A percentile compares a stretch with the other conserved stretches of the same genome.
phyloP scores from a whole-genome alignment of 2,329 filamentous ascomycete genomes.

The Fusarium sp. region DNA sequence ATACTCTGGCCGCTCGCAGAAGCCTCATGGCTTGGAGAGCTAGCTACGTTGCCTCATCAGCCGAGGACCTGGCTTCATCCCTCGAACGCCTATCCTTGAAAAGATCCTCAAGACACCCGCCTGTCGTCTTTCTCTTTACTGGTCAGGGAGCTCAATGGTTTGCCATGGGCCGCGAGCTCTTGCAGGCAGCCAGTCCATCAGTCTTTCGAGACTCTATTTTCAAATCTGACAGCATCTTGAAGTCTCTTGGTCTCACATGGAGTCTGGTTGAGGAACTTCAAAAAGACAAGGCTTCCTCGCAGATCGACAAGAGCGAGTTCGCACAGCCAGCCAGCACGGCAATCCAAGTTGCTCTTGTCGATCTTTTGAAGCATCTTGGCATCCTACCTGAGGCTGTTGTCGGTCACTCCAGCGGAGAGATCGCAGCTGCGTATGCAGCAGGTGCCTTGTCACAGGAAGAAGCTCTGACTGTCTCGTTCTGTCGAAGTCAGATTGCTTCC shows the following conservation, averaged over 20 bases:
- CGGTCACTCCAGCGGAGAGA: constrained; percentile 53
- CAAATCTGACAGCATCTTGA: background rate
- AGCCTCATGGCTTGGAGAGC: background rate
- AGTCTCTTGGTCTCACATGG: constrained; percentile 11
- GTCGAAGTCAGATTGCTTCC: constrained; percentile 41
- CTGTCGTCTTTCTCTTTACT: constrained; percentile 20
- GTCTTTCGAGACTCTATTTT: background rate
- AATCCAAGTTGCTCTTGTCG: constrained; percentile 23
- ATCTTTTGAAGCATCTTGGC: constrained; percentile 23
- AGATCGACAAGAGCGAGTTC: constrained; percentile 5
- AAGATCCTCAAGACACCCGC: background rate
- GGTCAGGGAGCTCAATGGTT: constrained; percentile 30
- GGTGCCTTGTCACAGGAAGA: constrained; percentile 28
- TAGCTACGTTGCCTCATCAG: background rate
- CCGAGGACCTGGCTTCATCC: background rate
- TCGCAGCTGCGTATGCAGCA: constrained; percentile 50
- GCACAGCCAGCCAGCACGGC: constrained; percentile 21
- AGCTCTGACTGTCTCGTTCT: constrained; percentile 46
- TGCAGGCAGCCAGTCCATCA: background rate
- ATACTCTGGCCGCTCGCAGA: background rate
- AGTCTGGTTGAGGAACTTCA: constrained; percentile 13
- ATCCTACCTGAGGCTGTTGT: constrained; percentile 46
- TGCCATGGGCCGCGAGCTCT: constrained; percentile 17
- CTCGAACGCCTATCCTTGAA: rapidly evolving
- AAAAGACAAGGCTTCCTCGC: background rate